Evolutionary conservation across 2,329 filamentous ascomycete species (phyloP), one percentile per base, ranked within the genome.

Genomic region (Ophiostoma fasciatum): DNA sequence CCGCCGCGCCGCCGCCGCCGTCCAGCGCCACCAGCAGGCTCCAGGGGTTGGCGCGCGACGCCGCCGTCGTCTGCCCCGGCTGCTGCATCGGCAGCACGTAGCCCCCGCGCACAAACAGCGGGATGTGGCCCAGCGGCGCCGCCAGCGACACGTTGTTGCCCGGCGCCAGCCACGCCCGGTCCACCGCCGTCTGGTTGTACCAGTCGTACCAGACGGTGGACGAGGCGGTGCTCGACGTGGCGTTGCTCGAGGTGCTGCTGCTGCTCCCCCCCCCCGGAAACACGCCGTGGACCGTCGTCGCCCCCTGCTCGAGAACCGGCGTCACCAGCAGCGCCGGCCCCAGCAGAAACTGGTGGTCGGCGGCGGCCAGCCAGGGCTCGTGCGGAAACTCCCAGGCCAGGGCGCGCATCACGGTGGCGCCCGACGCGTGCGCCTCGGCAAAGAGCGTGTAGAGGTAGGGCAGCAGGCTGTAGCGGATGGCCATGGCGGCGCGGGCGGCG

Each of bases 401-500:
- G 0, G 82, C 81, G 46, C 73, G 74, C 37, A 84, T 59, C 43
- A 75, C 61, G 0, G 82, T 79, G 2, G 64, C 66, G 23, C 82
- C 82, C 18, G 66, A 66, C 14, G 61, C 48, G 21, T 63, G 67
- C 51, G 82, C 70, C 38, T 59, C 56, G 50, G 75, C 62, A 46
- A 84, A 62, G 1, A 74, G 71, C 1, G 81, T 85, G 61, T 88
- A 87, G 41, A 82, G 64, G 57, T 87, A 87, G 48, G 85, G 81
- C n/a, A 88, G 62, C n/a, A 87, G 62, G 22, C 70, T 66, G 58
- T 87, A 87, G n/a, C 82, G 69, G 32, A 75, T 74, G 21, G 68
- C 67, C 46, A 87, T 83, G 14, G 74, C 78, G 40, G 71, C 76
- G 37, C 66, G 68, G 0, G 78, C 78, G 0, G 78, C 75, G 8